Conservation (phyloP, 2,329 filamentous ascomycete genomes). For the Fusarium kyushuense region DNA sequence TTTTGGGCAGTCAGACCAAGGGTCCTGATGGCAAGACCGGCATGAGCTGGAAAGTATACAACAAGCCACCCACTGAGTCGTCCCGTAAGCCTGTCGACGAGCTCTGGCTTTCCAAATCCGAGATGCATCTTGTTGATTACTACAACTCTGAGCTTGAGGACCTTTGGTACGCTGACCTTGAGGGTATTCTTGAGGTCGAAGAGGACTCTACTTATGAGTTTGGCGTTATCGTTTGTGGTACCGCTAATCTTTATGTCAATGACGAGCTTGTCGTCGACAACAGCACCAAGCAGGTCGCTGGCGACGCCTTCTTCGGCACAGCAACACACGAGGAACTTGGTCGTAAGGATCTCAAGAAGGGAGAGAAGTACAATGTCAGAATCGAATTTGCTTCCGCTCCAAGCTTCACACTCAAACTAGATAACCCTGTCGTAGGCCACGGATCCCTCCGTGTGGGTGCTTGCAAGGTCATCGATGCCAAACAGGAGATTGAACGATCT, state of each 20-base stretch:
- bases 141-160: constrained; percentile 65
- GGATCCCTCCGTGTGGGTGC: constrained; percentile 74
- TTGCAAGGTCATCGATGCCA: constrained; percentile 67
- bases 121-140: constrained; percentile 64
- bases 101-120: constrained; percentile 61
- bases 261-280: constrained; percentile 74
- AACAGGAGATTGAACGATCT: constrained; percentile 73
- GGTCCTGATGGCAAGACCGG: constrained; percentile 66
- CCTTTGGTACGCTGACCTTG: constrained; percentile 71
- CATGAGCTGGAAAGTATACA: constrained; percentile 72
- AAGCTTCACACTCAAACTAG: constrained; percentile 65
- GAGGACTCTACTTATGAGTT: constrained; percentile 73
- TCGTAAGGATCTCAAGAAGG: constrained; percentile 67
- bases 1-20: constrained; percentile 66
- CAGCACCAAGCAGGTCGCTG: constrained; percentile 70
- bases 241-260: constrained; percentile 73
- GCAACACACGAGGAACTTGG: constrained; percentile 74
- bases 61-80: constrained; percentile 64
- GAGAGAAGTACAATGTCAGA: constrained; percentile 68
- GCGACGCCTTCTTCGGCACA: constrained; percentile 73
- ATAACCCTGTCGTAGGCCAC: constrained; percentile 65
- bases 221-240: constrained; percentile 74
- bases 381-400: constrained; percentile 71
- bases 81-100: constrained; percentile 65
- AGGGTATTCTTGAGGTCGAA: constrained; percentile 70